Percentiles rank a stretch among this genome's conserved stretches.
These are phyloP conservation scores for Cordyceps fumosorosea DNA, from an alignment of 2,329 filamentous ascomycete species.

Conservation along the genomic window DNA sequence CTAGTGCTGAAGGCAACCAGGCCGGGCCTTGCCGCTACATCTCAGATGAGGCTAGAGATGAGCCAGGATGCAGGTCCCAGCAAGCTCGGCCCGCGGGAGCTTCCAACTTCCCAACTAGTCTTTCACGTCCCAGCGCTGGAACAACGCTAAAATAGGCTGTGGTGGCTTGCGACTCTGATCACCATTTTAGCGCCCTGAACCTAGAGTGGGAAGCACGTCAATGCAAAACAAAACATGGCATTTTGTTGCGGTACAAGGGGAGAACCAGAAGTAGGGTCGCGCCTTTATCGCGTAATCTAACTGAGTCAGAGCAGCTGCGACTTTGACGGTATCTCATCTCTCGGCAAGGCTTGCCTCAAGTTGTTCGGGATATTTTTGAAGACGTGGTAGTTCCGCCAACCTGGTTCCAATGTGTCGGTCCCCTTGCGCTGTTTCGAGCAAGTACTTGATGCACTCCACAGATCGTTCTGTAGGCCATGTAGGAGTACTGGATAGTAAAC, in stretches of 20 bases:
- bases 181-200: not conserved
- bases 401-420: conserved; percentile 64
- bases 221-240: not conserved
- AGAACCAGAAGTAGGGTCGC: not conserved
- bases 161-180: not conserved
- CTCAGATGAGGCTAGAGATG: not conserved
- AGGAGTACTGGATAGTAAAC: conserved; percentile 43
- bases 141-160: not conserved
- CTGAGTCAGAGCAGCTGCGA: not conserved
- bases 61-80: not conserved
- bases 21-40: not conserved
- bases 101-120: not conserved
- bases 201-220: not conserved
- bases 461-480: conserved; percentile 64
- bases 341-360: not conserved
- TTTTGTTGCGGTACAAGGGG: not conserved
- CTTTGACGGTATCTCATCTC: not conserved
- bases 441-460: conserved; percentile 75
- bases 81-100: not conserved
- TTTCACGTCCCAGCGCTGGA: not conserved
- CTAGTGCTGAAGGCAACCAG: not conserved
- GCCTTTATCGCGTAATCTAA: not conserved
- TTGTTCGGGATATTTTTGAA: not conserved
- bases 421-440: conserved; percentile 62
- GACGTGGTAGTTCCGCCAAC: not conserved